phyloP scores from a whole-genome alignment of 257 asterid genomes.

The Nicotiana noctiflora region DNA sequence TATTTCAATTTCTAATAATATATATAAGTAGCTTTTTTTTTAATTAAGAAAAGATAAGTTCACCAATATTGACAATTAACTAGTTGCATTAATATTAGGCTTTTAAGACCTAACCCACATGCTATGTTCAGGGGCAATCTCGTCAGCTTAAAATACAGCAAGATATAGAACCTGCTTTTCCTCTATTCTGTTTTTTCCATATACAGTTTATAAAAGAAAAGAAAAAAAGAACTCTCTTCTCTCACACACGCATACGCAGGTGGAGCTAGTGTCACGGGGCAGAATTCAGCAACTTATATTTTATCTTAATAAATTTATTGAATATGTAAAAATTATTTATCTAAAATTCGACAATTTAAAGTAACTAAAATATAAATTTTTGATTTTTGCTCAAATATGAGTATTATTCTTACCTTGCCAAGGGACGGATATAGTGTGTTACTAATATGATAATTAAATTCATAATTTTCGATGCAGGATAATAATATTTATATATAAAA shows the following conservation, averaged over 20 bases:
- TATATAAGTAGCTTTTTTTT: not conserved
- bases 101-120: conserved; percentile 7
- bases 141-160: not conserved
- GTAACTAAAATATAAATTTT: no score
- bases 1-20: not conserved
- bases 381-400: not conserved
- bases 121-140: not conserved
- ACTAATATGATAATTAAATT: no score
- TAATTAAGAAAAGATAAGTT: conserved; percentile 4
- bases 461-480: no score
- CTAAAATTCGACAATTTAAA: no score
- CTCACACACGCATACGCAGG: not conserved
- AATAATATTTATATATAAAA: no score
- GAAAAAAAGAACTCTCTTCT: not conserved
- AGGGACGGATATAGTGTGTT: no score
- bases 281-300: no score
- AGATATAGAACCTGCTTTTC: not conserved
- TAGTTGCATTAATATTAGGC: not conserved
- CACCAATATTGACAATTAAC: conserved; percentile 10
- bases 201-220: not conserved
- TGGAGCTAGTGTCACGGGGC: no score
- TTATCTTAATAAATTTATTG: no score
- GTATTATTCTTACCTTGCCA: not conserved
- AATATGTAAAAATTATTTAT: no score
- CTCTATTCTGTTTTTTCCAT: not conserved